A percentile compares a stretch with the other conserved stretches of the same genome.
These are phyloP conservation scores for Melanogaster broomeanus DNA, from an alignment of 768 basidiomycete species.

Conservation along the genomic window DNA sequence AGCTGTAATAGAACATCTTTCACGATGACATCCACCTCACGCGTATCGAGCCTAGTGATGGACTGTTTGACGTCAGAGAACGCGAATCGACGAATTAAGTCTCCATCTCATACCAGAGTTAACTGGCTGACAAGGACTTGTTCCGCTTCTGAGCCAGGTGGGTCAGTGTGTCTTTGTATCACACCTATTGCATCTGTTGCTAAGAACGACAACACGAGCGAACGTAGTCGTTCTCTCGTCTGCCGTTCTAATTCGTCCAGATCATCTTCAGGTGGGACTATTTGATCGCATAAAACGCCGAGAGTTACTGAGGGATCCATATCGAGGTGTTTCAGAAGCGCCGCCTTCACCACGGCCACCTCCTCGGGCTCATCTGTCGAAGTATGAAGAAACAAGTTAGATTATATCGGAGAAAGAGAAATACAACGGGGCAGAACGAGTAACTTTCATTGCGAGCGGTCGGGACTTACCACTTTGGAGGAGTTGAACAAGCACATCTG, in stretches of 20 bases:
- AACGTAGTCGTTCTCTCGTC: conserved; percentile 57
- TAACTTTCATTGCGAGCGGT: neutral
- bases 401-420: conserved; percentile 18
- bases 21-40: conserved; percentile 49
- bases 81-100: neutral
- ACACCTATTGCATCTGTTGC: conserved; percentile 49
- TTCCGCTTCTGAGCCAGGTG: conserved; percentile 47
- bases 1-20: conserved; percentile 55
- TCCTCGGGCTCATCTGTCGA: conserved; percentile 64
- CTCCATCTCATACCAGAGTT: conserved; percentile 42
- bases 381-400: conserved; percentile 12
- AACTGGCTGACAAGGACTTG: conserved; percentile 48
- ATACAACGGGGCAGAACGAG: neutral
- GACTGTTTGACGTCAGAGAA: conserved; percentile 40
- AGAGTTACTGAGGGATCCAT: conserved; percentile 62
- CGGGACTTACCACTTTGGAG: conserved; percentile 66
- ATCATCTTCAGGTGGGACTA: conserved; percentile 50
- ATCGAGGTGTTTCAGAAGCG: conserved; percentile 62
- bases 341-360: conserved; percentile 58
- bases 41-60: conserved; percentile 42
- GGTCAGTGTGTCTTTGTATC: conserved; percentile 46
- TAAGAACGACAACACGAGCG: conserved; percentile 62
- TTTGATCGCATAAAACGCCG: conserved; percentile 69
- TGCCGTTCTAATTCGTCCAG: conserved; percentile 59
- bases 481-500: conserved; percentile 74